Percentiles rank a stretch among this genome's conserved stretches.
Evolutionary conservation across 768 basidiomycete species (phyloP).

Genomic region (Podaxis pistillaris): DNA sequence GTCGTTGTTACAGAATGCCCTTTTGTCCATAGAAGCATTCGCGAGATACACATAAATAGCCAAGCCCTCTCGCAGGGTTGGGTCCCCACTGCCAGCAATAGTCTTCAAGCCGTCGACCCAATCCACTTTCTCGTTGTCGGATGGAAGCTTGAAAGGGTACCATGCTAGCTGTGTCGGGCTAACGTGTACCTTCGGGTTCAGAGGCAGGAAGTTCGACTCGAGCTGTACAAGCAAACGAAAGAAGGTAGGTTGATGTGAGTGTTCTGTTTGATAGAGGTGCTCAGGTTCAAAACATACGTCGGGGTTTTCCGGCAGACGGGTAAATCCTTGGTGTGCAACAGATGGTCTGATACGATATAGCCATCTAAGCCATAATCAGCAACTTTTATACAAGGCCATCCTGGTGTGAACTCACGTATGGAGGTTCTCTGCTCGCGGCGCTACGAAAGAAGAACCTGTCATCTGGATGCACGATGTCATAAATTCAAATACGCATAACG

Average conservation of each 20-base stretch:
- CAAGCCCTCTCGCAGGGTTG: conserved; percentile 60
- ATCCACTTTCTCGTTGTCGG: conserved; percentile 38
- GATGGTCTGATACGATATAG: conserved; percentile 68
- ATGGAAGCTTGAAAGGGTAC: conserved; percentile 58
- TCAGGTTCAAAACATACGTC: conserved; percentile 41
- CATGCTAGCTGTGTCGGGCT: conserved; percentile 68
- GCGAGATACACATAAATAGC: conserved; percentile 64
- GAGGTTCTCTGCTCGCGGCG: conserved; percentile 54
- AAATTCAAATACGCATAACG: background rate
- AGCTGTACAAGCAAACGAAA: conserved; percentile 34
- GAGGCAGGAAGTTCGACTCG: conserved; percentile 59
- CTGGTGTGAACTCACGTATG: conserved; percentile 37
- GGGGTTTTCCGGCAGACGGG: conserved; percentile 50
- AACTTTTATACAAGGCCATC: background rate
- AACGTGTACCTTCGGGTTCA: conserved; percentile 59
- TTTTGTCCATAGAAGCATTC: conserved; percentile 58
- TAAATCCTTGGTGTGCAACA: conserved; percentile 65
- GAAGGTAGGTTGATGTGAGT: background rate
- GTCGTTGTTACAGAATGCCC: conserved; percentile 61
- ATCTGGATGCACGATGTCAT: conserved; percentile 35
- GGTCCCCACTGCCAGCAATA: conserved; percentile 60
- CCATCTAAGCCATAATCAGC: conserved; percentile 38
- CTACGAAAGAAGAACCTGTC: conserved; percentile 59
- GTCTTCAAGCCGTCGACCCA: conserved; percentile 64
- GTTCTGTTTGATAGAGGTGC: background rate